Conservation (phyloP, 768 basidiomycete genomes). For the Butyriboletus loyo region DNA sequence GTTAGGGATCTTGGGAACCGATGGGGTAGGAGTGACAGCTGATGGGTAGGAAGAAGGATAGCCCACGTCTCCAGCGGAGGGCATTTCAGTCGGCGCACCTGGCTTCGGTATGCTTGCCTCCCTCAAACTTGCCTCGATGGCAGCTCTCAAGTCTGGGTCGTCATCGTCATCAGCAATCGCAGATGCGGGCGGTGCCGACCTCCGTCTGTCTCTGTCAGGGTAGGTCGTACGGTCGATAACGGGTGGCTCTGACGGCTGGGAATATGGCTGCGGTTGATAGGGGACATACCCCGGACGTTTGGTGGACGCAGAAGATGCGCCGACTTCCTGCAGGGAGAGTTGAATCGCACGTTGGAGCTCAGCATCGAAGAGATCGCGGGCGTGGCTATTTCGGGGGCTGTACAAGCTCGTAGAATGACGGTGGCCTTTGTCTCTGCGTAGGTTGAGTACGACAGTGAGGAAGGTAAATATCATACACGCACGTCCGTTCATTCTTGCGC, state of each 20-base stretch:
- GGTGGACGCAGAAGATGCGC: slow-evolving; percentile 41
- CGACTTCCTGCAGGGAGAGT: slow-evolving; percentile 79
- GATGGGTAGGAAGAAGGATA: slow-evolving; percentile 48
- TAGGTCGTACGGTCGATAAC: slow-evolving; percentile 53
- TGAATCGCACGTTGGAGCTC: slow-evolving; percentile 94
- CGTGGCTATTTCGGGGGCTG: slow-evolving; percentile 50
- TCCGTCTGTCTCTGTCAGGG: slow-evolving; percentile 26
- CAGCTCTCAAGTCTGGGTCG: slow-evolving; percentile 87
- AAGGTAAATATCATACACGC: slow-evolving; percentile 16
- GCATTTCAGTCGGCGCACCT: slow-evolving; percentile 67
- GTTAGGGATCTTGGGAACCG: slow-evolving; percentile 56
- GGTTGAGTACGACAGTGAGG: background rate
- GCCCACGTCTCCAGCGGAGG: slow-evolving; percentile 49
- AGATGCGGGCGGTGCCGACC: slow-evolving; percentile 18
- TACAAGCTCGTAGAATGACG: slow-evolving; percentile 55
- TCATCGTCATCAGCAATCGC: slow-evolving; percentile 64
- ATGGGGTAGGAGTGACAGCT: slow-evolving; percentile 34
- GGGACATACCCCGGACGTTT: slow-evolving; percentile 69
- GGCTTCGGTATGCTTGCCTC: slow-evolving; percentile 78
- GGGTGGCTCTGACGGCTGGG: slow-evolving; percentile 68
- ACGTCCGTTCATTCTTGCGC: slow-evolving; percentile 62
- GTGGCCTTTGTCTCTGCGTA: slow-evolving; percentile 44
- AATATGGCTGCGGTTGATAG: slow-evolving; percentile 40
- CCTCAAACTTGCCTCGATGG: slow-evolving; percentile 92
- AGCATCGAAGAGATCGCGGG: slow-evolving; percentile 69